Conservation (phyloP, 1,284 basidiomycete genomes). For the Apiotrichum domesticum region DNA sequence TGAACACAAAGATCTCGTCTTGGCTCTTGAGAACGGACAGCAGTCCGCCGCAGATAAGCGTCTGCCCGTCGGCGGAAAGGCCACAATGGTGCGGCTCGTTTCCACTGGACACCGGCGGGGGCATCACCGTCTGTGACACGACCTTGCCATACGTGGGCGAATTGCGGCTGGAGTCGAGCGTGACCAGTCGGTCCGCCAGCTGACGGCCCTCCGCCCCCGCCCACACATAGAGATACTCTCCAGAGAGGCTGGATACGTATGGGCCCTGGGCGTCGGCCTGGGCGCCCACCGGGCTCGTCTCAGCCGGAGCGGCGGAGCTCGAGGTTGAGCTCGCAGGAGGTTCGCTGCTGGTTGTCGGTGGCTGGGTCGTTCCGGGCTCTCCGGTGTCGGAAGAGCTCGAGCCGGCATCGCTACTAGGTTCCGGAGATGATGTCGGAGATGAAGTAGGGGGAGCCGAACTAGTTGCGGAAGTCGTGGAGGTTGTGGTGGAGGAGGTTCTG, state of each 20-base stretch:
- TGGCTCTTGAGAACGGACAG: constrained; percentile 10
- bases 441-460: too few species aligned
- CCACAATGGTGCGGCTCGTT: constrained; percentile 18
- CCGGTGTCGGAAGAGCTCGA: too few species aligned
- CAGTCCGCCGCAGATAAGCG: constrained; percentile 11
- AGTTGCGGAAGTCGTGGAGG: too few species aligned
- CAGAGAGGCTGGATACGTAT: background rate
- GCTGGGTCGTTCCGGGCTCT: too few species aligned
- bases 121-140: constrained; percentile 7
- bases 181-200: constrained; percentile 9
- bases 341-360: too few species aligned
- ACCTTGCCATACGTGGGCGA: constrained; percentile 6
- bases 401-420: too few species aligned
- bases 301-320: too few species aligned
- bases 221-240: constrained; percentile 16
- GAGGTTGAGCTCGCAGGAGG: too few species aligned
- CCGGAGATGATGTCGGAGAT: too few species aligned
- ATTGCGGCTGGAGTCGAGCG: constrained; percentile 11
- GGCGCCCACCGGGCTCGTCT: background rate
- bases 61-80: constrained; percentile 1
- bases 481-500: too few species aligned
- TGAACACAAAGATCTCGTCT: constrained; percentile 10
- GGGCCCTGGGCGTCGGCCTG: background rate
- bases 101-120: background rate
- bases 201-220: constrained; percentile 9